These are phyloP conservation scores for Bipolaris zeicola DNA, from an alignment of 2,329 filamentous ascomycete species.

Conservation along the genomic window DNA sequence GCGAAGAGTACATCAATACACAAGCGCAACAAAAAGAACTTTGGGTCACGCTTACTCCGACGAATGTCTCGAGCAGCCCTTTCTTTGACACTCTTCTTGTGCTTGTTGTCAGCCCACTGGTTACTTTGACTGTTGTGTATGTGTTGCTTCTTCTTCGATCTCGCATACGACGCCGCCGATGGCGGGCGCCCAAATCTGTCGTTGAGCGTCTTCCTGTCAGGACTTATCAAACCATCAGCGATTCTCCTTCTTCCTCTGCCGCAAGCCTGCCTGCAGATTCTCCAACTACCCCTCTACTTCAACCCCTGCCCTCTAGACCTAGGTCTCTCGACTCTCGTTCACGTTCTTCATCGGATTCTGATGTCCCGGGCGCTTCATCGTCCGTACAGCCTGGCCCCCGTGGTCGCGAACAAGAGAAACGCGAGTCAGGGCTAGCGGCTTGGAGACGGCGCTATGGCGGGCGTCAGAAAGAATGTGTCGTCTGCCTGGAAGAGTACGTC, in stretches of 20 bases:
- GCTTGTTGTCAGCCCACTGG: constrained; percentile 89
- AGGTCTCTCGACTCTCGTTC: constrained; percentile 59
- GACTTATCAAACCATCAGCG: constrained; percentile 86
- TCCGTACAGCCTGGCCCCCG: constrained; percentile 31
- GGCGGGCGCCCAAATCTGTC: constrained; percentile 96
- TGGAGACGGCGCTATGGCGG: constrained; percentile 66
- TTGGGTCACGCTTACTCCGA: constrained; percentile 95
- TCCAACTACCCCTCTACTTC: constrained; percentile 80
- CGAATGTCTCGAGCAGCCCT: constrained; percentile 82
- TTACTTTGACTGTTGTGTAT: constrained; percentile 93
- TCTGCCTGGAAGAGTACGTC: constrained; percentile 94
- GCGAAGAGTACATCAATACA: constrained; percentile 11
- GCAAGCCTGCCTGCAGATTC: constrained; percentile 70
- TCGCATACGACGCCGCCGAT: constrained; percentile 84
- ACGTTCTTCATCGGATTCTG: constrained; percentile 69
- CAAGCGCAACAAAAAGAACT: constrained; percentile 70
- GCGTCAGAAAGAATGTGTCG: constrained; percentile 84
- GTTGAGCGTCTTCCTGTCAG: constrained; percentile 93
- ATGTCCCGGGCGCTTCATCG: constrained; percentile 53
- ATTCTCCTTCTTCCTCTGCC: constrained; percentile 61
- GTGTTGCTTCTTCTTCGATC: constrained; percentile 84
- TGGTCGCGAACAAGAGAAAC: constrained; percentile 58
- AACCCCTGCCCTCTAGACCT: constrained; percentile 47
- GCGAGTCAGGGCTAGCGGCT: constrained; percentile 55
- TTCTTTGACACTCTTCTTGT: constrained; percentile 98